A percentile compares a stretch with the other conserved stretches of the same genome.
Conservation (phyloP, 108 stramenopile genomes). For the Nitzschia sp. region DNA sequence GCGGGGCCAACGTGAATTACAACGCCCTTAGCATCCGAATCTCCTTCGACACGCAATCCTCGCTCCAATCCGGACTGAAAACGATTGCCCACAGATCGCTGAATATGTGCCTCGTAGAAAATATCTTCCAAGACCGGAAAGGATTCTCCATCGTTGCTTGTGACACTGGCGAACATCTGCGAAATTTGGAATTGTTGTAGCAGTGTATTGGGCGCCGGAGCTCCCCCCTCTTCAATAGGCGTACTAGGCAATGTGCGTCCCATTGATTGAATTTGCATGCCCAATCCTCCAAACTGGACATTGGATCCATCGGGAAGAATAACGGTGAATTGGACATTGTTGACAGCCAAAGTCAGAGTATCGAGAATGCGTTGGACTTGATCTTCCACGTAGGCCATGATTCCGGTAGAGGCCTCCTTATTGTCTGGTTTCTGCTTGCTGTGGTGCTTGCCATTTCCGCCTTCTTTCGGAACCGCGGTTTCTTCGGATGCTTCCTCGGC, state of each 20-base stretch:
- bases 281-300: neutral
- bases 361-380: conserved; percentile 12
- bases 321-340: neutral
- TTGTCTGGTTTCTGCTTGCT: neutral
- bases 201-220: neutral
- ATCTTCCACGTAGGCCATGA: neutral
- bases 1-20: neutral
- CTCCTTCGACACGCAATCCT: neutral
- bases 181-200: neutral
- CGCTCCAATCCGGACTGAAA: neutral
- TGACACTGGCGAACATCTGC: neutral
- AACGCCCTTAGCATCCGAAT: neutral
- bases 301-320: conserved; percentile 4
- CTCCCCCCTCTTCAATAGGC: neutral
- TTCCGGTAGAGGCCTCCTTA: neutral
- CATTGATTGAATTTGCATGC: neutral
- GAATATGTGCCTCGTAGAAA: neutral
- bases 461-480: neutral
- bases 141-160: neutral
- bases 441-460: neutral
- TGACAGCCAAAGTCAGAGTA: conserved; percentile 4
- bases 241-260: neutral
- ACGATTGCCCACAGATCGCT: neutral
- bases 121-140: neutral
- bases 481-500: neutral